Evolutionary conservation across 2,329 filamentous ascomycete genomes (phyloP).

Genomic region (Scytalidium sp.): DNA sequence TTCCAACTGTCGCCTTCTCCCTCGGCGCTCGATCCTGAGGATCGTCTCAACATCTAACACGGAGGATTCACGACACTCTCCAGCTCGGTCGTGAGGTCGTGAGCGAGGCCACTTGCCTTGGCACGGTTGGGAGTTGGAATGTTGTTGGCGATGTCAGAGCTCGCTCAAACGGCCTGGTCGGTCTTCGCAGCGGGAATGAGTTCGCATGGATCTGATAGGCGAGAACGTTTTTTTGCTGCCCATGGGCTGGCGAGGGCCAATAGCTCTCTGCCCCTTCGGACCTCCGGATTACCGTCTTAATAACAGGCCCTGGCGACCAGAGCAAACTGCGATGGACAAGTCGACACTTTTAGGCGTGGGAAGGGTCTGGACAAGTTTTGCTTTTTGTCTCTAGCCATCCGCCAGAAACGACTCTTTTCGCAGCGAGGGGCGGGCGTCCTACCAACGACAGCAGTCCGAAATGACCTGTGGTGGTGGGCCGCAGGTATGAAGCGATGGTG

Average conservation of each 20-base stretch:
- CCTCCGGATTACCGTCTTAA: too few relatives aligned
- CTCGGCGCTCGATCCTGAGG: conserved; percentile 30
- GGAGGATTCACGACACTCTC: conserved; percentile 15
- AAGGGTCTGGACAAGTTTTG: not conserved
- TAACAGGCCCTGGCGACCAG: too few relatives aligned
- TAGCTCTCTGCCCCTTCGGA: not conserved
- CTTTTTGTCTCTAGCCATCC: not conserved
- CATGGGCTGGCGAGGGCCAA: not conserved
- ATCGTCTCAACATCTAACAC: conserved; percentile 33
- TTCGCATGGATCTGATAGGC: not conserved
- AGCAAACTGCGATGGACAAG: too few relatives aligned
- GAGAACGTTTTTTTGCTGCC: not conserved
- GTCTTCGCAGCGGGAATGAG: not conserved
- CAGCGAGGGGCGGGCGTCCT: not conserved
- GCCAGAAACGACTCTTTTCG: too few relatives aligned
- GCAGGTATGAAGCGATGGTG: not conserved
- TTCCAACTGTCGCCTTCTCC: conserved; percentile 28
- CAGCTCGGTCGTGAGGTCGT: conserved; percentile 22
- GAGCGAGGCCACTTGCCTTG: conserved; percentile 6
- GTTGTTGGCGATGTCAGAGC: not conserved
- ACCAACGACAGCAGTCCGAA: not conserved
- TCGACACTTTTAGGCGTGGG: not conserved
- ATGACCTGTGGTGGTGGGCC: not conserved
- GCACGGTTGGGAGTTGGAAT: not conserved
- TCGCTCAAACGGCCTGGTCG: not conserved